Evolutionary conservation across 2,329 filamentous ascomycete species (phyloP), one percentile per base, ranked within the genome.

Genomic region (Capronia coronata): DNA sequence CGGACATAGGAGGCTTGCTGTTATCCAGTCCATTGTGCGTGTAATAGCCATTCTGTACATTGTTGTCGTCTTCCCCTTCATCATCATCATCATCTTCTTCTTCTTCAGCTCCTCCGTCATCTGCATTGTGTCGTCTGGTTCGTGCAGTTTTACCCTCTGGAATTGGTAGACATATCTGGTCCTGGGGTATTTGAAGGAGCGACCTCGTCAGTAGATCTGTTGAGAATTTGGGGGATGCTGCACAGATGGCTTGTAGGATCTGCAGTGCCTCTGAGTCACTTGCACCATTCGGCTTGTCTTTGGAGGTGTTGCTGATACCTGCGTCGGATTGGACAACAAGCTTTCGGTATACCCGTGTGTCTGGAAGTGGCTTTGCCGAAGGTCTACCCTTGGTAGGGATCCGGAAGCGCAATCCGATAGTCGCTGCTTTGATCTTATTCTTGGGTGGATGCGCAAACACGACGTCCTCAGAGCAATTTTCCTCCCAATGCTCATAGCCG

Each of bases 1-100:
- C 63, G 8, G 64, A 65, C 0, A 78, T 55, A 2, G 76, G 76
- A 4, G 74, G 73, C 2, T 27, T 27, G 3, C 29, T 42, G 21
- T 19, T 4, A 18, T 57, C 48, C 5, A 57, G 49, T 19, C 37
- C 37, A 13, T 45, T 54, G 23, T 51, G 35, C 30, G 9, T 22
- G 22, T 16, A 18, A 7, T 14, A 11, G 11, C 25, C 37, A 40
- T 34, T 32, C 11, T 16, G 22, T 45, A 16, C 18, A n/a, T 45
- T 16, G 11, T 45, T 21, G 13, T 44, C 40, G 13, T 40, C n/a
- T 29, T 45, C 30, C 16, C 16, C 19, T 14, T 23, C 35, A 34
- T 41, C 11, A 8, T 4, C 13, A n/a, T n/a, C n/a, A n/a, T n/a
- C n/a, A n/a, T 44, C 40, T 8, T 40, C n/a, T 29, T 45, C 30